phyloP scores from a whole-genome alignment of 192 early-diverging fungal species.

The Podila horticola region DNA sequence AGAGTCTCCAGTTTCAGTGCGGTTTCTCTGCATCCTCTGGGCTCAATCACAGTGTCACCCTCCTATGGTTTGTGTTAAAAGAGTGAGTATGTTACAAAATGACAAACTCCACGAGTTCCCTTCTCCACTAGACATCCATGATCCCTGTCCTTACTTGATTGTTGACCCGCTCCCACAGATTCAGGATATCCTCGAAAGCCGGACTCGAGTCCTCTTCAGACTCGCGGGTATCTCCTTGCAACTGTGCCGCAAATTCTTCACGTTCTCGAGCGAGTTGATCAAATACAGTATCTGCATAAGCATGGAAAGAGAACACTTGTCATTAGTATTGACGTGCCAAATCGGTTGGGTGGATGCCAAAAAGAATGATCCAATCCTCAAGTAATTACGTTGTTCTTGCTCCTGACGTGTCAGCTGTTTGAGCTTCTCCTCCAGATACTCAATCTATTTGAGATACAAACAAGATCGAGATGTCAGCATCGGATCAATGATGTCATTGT shows the following conservation, averaged over 20 bases:
- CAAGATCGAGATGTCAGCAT: not conserved
- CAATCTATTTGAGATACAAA: slow-evolving; percentile 16
- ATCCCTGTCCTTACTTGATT: slow-evolving; percentile 14
- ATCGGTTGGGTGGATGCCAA: not conserved
- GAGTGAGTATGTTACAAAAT: not conserved
- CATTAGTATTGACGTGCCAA: not conserved
- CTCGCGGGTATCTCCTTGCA: not conserved
- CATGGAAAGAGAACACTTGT: not conserved
- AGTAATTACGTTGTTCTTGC: slow-evolving; percentile 21
- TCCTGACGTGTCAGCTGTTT: slow-evolving; percentile 20
- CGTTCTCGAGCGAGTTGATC: slow-evolving; percentile 18
- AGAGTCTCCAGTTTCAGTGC: slow-evolving; percentile 21
- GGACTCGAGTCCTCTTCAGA: slow-evolving; percentile 25
- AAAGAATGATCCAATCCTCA: not conserved
- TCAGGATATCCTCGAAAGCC: slow-evolving; percentile 27
- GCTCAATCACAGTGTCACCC: slow-evolving; percentile 16
- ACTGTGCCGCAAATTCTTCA: slow-evolving; percentile 14
- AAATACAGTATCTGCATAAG: slow-evolving; percentile 5
- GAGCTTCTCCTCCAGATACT: slow-evolving; percentile 21
- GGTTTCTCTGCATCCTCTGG: slow-evolving; percentile 20
- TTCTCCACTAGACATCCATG: not conserved
- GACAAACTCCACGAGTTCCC: not conserved
- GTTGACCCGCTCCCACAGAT: slow-evolving; percentile 14
- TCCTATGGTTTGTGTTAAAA: not conserved
- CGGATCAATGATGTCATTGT: not conserved